Percentiles rank a stretch among this genome's conserved stretches.
Conservation (phyloP, 78 protist species). For the Diacronema lutheri region DNA sequence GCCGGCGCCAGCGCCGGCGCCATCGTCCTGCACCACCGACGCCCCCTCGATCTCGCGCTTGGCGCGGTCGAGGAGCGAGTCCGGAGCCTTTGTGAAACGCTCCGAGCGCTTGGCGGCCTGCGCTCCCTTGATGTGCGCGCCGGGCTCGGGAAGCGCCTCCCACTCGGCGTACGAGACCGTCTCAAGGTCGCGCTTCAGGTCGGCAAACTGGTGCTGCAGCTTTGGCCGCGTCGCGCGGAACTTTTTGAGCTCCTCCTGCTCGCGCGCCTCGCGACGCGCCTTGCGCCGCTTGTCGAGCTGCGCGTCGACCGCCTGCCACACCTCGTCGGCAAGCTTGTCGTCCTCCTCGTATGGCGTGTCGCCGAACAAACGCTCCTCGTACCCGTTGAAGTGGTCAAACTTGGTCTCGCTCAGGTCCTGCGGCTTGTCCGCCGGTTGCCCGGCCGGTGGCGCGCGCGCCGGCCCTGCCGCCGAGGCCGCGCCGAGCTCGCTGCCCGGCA, state of each 20-base stretch:
- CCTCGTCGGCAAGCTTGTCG: constrained; percentile 1
- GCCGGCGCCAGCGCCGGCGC: too few species aligned
- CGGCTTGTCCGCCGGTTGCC: constrained; percentile 10
- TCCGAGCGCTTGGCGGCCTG: background rate
- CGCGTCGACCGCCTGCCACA: constrained; percentile 13
- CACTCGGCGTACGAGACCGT: constrained; percentile 60
- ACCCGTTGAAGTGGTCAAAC: constrained; percentile 85
- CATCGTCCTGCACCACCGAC: background rate
- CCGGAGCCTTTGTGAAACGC: constrained; percentile 40
- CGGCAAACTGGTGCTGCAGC: constrained; percentile 74
- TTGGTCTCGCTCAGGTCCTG: constrained; percentile 45
- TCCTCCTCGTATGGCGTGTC: constrained; percentile 61
- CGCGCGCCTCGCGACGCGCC: constrained; percentile 28
- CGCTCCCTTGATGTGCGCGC: constrained; percentile 37
- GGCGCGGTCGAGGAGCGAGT: constrained; percentile 40
- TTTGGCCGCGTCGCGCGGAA: constrained; percentile 64
- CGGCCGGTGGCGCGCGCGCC: background rate
- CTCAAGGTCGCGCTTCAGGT: constrained; percentile 65
- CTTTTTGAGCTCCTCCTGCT: constrained; percentile 20
- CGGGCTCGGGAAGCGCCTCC: constrained; percentile 58
- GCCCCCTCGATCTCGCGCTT: background rate
- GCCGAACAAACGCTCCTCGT: constrained; percentile 55
- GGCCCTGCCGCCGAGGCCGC: background rate
- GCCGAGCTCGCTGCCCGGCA: background rate
- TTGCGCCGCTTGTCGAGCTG: constrained; percentile 40